Conservation (phyloP, 2,329 filamentous ascomycete species). For the Dothistroma pini region DNA sequence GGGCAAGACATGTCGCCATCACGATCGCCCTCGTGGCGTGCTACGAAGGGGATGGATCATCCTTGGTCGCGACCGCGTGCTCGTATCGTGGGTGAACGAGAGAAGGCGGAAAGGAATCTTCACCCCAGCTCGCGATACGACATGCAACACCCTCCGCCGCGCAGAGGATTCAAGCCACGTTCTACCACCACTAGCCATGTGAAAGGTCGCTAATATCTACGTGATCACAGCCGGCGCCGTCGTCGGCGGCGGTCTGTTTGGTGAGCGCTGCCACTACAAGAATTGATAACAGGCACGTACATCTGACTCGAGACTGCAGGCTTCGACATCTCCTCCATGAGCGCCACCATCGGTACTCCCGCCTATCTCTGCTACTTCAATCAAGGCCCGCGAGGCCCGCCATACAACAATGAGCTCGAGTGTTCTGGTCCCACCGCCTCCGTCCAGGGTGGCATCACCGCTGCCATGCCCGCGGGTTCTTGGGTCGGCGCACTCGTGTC, state of each 20-base stretch:
- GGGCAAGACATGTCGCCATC: not conserved
- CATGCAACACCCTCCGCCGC: not conserved
- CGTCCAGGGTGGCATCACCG: slow-evolving; percentile 64
- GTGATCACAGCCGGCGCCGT: slow-evolving; percentile 54
- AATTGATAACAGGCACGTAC: not conserved
- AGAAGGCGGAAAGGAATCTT: not conserved
- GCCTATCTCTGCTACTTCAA: slow-evolving; percentile 64
- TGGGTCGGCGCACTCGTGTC: slow-evolving; percentile 60
- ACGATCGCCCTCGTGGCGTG: not conserved
- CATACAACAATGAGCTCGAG: slow-evolving; percentile 23
- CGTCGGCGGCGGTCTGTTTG: slow-evolving; percentile 63
- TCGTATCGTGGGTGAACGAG: not conserved
- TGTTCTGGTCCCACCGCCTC: slow-evolving; percentile 53
- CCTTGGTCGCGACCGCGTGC: not conserved
- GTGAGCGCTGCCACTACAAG: not conserved
- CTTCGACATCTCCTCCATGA: slow-evolving; percentile 73
- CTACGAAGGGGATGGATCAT: not conserved
- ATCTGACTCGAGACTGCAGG: slow-evolving; percentile 39
- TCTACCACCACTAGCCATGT: not conserved
- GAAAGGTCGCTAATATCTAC: slow-evolving; percentile 52
- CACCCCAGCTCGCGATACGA: not conserved
- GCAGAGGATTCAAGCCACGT: not conserved
- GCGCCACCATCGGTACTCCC: slow-evolving; percentile 54
- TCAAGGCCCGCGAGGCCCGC: slow-evolving; percentile 44
- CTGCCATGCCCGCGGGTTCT: slow-evolving; percentile 67